Percentiles rank a stretch among this genome's conserved stretches.
phyloP scores from a whole-genome alignment of 1,139 yeast species.

The Suhomyces terraborum region DNA sequence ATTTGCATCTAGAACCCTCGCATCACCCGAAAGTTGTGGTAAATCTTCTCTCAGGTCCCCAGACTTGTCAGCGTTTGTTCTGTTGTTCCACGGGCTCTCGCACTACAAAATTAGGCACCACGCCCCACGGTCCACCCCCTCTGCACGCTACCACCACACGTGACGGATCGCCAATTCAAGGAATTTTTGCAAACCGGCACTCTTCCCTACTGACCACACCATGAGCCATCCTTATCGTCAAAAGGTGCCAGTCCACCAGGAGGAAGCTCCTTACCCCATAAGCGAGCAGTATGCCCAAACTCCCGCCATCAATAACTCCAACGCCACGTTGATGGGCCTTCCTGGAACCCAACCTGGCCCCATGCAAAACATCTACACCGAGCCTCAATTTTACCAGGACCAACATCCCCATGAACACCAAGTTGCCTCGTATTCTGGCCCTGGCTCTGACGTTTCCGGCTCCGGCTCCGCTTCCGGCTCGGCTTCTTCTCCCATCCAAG shows the following conservation, averaged over 20 bases:
- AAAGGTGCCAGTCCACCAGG: conserved; percentile 18
- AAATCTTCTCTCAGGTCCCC: neutral
- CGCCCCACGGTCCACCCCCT: conserved; percentile 1
- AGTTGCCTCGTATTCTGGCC: conserved; percentile 2
- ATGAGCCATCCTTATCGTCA: conserved; percentile 41
- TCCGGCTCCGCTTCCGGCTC: conserved; percentile 8
- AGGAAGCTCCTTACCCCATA: conserved; percentile 30
- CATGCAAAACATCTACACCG: neutral
- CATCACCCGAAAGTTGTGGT: neutral
- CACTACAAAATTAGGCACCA: no score
- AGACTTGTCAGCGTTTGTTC: neutral
- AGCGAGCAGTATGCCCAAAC: conserved; percentile 3
- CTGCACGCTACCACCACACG: conserved; percentile 2
- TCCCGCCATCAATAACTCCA: conserved; percentile 5
- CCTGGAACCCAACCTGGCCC: neutral
- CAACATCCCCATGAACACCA: conserved; percentile 1
- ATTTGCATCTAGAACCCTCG: no score
- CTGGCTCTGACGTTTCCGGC: conserved; percentile 9
- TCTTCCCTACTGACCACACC: conserved; percentile 1
- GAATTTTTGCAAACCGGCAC: conserved; percentile 1
- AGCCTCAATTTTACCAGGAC: conserved; percentile 10
- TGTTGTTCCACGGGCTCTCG: no score
- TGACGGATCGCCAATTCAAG: conserved; percentile 6
- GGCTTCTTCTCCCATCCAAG: neutral
- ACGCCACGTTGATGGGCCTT: conserved; percentile 1